Percentiles rank a stretch among this genome's conserved stretches.
Conservation (phyloP, 345 rosid genomes). For the Anacardium occidentale region DNA sequence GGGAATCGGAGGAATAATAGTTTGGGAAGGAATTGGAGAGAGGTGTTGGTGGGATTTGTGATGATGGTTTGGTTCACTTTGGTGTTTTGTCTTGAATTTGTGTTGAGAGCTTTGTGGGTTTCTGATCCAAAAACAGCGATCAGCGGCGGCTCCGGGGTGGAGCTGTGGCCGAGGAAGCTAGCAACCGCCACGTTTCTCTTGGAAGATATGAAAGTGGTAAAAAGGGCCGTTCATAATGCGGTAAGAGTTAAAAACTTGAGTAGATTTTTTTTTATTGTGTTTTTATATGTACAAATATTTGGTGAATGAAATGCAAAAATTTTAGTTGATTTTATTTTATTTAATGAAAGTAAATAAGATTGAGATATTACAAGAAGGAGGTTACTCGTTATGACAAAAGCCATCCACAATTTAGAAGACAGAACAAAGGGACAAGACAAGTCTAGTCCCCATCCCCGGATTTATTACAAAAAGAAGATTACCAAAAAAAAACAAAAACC, state of each 20-base stretch:
- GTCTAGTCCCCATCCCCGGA: too few species aligned
- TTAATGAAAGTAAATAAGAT: too few species aligned
- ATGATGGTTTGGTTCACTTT: conserved; percentile 39
- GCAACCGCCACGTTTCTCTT: conserved; percentile 48
- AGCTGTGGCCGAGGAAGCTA: conserved; percentile 63
- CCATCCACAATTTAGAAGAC: too few species aligned
- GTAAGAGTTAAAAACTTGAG: conserved; percentile 22
- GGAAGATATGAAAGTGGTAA: conserved; percentile 54
- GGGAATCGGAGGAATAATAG: conserved; percentile 11
- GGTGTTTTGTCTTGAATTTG: conserved; percentile 34
- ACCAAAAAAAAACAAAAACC: too few species aligned
- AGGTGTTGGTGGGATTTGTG: conserved; percentile 17
- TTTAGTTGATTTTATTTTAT: too few species aligned
- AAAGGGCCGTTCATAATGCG: conserved; percentile 37
- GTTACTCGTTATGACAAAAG: too few species aligned
- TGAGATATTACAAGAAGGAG: too few species aligned
- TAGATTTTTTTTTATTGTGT: neutral
- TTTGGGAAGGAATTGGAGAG: conserved; percentile 10
- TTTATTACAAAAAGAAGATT: too few species aligned
- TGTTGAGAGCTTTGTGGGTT: conserved; percentile 32
- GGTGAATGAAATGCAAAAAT: neutral
- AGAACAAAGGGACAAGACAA: too few species aligned
- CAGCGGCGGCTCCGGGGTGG: conserved; percentile 59
- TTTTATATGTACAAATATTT: neutral
- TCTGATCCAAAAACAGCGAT: conserved; percentile 42